Evolutionary conservation across 2,329 filamentous ascomycete genomes (phyloP).

Genomic region (Colletotrichum limetticola): DNA sequence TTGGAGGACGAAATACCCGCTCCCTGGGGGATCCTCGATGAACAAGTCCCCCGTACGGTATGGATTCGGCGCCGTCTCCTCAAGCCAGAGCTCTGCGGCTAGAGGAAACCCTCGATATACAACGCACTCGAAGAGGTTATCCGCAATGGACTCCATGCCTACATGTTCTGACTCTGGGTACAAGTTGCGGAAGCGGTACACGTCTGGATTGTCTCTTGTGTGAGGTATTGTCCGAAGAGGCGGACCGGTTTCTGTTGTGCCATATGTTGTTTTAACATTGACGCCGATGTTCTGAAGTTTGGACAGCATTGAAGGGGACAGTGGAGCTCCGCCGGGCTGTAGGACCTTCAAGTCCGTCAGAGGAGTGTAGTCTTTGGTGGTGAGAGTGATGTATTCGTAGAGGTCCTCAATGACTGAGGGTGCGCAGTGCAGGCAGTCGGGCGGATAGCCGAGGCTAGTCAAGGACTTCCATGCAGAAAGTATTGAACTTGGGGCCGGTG

Average conservation of each 20-base stretch:
- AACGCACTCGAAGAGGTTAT: constrained; percentile 21
- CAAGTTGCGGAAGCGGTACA: constrained; percentile 25
- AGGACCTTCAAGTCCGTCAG: constrained; percentile 18
- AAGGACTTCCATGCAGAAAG: constrained; percentile 15
- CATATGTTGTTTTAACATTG: constrained; percentile 29
- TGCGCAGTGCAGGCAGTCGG: constrained; percentile 25
- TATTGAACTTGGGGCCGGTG: constrained; percentile 26
- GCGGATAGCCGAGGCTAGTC: neutral
- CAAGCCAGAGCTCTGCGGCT: constrained; percentile 22
- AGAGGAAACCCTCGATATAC: constrained; percentile 19
- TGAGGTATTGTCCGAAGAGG: constrained; percentile 20
- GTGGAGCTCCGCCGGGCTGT: constrained; percentile 15
- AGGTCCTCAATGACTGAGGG: constrained; percentile 26
- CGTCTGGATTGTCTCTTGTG: constrained; percentile 23
- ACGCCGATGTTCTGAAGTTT: constrained; percentile 15
- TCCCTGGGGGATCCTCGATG: constrained; percentile 10
- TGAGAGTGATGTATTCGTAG: constrained; percentile 22
- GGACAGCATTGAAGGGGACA: neutral
- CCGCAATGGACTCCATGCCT: constrained; percentile 10
- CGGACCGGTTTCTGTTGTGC: constrained; percentile 19
- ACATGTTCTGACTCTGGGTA: constrained; percentile 19
- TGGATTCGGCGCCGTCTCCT: constrained; percentile 2
- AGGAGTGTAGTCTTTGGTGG: constrained; percentile 11
- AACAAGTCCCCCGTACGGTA: constrained; percentile 26
- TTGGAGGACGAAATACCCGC: constrained; percentile 19